Conservation (phyloP, 1,284 basidiomycete species). For the Trichosporon coremiiforme region DNA sequence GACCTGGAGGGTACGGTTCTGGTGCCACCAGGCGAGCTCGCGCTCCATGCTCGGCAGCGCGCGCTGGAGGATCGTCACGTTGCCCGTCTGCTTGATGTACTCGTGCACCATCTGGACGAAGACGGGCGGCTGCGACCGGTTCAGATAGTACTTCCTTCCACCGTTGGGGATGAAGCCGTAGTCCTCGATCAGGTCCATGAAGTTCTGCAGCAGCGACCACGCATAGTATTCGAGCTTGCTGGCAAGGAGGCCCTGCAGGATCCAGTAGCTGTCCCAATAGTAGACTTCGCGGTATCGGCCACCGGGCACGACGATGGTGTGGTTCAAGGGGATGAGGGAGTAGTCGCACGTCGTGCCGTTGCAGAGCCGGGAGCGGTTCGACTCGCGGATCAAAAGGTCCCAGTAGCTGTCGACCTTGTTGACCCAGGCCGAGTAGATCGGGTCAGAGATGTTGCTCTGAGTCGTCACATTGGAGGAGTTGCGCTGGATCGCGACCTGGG, state of each 20-base stretch:
- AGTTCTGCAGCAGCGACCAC: constrained; percentile 79
- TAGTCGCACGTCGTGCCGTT: constrained; percentile 66
- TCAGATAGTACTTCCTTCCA: constrained; percentile 66
- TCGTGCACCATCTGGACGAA: constrained; percentile 76
- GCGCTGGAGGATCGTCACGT: constrained; percentile 65
- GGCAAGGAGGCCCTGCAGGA: constrained; percentile 76
- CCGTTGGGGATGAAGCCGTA: constrained; percentile 90
- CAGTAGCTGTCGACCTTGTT: constrained; percentile 79
- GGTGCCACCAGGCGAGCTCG: constrained; percentile 80
- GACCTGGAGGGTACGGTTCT: constrained; percentile 72
- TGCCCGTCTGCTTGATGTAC: constrained; percentile 65
- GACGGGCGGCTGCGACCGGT: constrained; percentile 86
- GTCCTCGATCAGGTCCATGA: constrained; percentile 82
- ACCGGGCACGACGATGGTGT: constrained; percentile 86
- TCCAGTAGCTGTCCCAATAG: constrained; percentile 66
- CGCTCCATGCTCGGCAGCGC: constrained; percentile 66
- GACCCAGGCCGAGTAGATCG: constrained; percentile 71
- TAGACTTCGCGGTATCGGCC: constrained; percentile 65
- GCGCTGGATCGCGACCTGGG: constrained; percentile 65
- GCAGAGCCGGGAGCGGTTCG: constrained; percentile 72
- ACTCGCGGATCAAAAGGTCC: constrained; percentile 70
- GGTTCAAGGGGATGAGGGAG: constrained; percentile 81
- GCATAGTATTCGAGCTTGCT: constrained; percentile 73
- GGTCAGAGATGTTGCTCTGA: constrained; percentile 70
- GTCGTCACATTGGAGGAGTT: constrained; percentile 64